Evolutionary conservation across 2,329 filamentous ascomycete species (phyloP).

Genomic region (Sporothrix mexicana): DNA sequence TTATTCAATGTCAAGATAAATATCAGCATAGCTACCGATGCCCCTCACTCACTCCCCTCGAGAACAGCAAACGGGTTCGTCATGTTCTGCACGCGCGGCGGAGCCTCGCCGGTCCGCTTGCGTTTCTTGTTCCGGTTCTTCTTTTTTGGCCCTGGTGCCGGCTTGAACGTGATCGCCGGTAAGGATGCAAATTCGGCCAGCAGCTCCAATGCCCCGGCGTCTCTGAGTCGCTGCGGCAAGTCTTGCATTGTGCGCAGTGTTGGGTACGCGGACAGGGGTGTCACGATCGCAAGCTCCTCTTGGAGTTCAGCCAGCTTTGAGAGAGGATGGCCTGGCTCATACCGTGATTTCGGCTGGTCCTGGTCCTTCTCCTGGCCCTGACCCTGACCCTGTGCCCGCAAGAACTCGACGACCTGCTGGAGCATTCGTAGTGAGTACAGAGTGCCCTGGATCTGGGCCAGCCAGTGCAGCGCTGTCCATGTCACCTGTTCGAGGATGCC

Average conservation of each 20-base stretch:
- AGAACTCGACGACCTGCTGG: constrained; percentile 54
- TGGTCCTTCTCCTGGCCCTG: neutral
- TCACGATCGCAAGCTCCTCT: neutral
- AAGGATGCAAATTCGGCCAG: constrained; percentile 31
- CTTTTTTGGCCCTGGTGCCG: constrained; percentile 7
- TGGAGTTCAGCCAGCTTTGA: neutral
- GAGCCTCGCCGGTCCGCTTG: constrained; percentile 16
- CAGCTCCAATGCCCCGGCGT: constrained; percentile 26
- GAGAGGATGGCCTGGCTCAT: neutral
- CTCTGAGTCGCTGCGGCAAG: constrained; percentile 34
- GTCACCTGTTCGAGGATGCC: constrained; percentile 46
- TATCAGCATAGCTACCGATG: neutral
- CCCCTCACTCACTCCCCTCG: neutral
- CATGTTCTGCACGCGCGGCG: neutral
- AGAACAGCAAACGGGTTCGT: constrained; percentile 36
- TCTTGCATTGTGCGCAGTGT: constrained; percentile 29
- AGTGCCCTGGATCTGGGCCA: constrained; percentile 64
- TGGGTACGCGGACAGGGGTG: constrained; percentile 35
- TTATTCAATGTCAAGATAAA: no score
- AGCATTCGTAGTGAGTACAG: constrained; percentile 67
- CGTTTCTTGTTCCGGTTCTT: constrained; percentile 31
- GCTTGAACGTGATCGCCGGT: constrained; percentile 32
- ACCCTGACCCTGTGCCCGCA: constrained; percentile 31
- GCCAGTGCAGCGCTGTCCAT: constrained; percentile 67
- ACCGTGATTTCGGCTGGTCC: neutral